Evolutionary conservation across 257 asterid genomes (phyloP).

Genomic region (Rhazya stricta): DNA sequence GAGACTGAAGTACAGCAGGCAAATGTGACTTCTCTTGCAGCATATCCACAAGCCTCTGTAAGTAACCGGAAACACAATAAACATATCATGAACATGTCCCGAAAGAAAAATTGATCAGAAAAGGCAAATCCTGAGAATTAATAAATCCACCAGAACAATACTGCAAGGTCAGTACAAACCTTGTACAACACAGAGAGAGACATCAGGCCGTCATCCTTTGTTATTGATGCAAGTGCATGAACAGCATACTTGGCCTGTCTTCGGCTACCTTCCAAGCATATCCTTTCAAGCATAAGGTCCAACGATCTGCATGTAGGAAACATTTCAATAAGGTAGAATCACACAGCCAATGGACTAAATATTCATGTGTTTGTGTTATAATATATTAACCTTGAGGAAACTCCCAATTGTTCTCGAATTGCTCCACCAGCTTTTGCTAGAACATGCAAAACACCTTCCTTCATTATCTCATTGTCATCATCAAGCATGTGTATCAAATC

Average conservation of each 20-base stretch:
- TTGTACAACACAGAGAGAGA: conserved; percentile 97
- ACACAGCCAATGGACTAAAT: neutral
- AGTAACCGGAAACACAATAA: conserved; percentile 14
- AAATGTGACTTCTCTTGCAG: conserved; percentile 81
- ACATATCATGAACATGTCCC: conserved; percentile 16
- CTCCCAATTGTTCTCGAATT: conserved; percentile 92
- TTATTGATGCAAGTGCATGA: conserved; percentile 95
- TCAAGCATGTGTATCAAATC: conserved; percentile 82
- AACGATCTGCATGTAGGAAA: conserved; percentile 55
- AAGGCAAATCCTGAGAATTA: neutral
- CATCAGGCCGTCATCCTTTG: conserved; percentile 98
- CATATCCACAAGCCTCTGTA: conserved; percentile 94
- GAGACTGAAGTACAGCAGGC: conserved; percentile 97
- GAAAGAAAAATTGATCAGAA: conserved; percentile 17
- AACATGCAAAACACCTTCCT: conserved; percentile 94
- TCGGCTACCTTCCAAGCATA: conserved; percentile 95
- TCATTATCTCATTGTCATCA: conserved; percentile 94
- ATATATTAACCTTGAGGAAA: conserved; percentile 68
- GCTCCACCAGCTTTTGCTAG: conserved; percentile 99
- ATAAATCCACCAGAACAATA: neutral
- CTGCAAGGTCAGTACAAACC: conserved; percentile 35
- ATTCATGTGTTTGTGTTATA: neutral
- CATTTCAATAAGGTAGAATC: conserved; percentile 20
- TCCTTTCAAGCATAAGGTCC: conserved; percentile 95
- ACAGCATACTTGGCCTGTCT: conserved; percentile 99